Evolutionary conservation across 768 basidiomycete species (phyloP).

Genomic region (Fomitopsis serialis): DNA sequence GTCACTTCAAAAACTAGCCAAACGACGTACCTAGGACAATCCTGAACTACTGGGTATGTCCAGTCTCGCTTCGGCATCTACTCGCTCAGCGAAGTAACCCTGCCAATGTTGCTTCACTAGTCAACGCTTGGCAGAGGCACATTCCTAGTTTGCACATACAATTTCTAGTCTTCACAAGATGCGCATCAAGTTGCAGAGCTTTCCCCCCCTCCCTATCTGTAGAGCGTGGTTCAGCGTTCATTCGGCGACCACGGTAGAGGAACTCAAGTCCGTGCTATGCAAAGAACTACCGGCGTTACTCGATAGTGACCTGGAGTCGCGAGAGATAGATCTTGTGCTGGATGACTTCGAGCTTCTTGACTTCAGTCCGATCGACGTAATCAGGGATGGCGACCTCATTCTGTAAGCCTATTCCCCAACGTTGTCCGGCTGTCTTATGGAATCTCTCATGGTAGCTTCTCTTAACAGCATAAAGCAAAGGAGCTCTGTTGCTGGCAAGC

Average conservation of each 20-base stretch:
- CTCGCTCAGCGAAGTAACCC: too few relatives aligned
- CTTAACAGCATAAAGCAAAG: slow-evolving; percentile 16
- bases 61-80: too few relatives aligned
- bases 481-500: slow-evolving; percentile 6
- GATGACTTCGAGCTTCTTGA: slow-evolving; percentile 28
- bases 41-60: too few relatives aligned
- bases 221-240: slow-evolving; percentile 25
- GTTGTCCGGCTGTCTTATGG: neutral
- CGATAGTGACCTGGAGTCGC: slow-evolving; percentile 2
- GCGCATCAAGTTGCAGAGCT: slow-evolving; percentile 22
- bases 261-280: slow-evolving; percentile 22
- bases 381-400: slow-evolving; percentile 26
- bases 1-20: too few relatives aligned
- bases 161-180: slow-evolving; percentile 5
- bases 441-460: slow-evolving; percentile 14
- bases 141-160: neutral
- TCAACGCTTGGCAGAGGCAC: too few relatives aligned
- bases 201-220: slow-evolving; percentile 17
- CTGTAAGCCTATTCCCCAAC: slow-evolving; percentile 14
- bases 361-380: slow-evolving; percentile 19
- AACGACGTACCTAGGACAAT: too few relatives aligned
- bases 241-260: slow-evolving; percentile 14
- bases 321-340: slow-evolving; percentile 19
- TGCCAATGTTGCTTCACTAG: too few relatives aligned
- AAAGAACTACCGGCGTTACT: slow-evolving; percentile 14